Percentiles rank a stretch among this genome's conserved stretches.
These are phyloP conservation scores for Penicillium sp. DNA, from an alignment of 2,329 filamentous ascomycete species.

Conservation along the genomic window DNA sequence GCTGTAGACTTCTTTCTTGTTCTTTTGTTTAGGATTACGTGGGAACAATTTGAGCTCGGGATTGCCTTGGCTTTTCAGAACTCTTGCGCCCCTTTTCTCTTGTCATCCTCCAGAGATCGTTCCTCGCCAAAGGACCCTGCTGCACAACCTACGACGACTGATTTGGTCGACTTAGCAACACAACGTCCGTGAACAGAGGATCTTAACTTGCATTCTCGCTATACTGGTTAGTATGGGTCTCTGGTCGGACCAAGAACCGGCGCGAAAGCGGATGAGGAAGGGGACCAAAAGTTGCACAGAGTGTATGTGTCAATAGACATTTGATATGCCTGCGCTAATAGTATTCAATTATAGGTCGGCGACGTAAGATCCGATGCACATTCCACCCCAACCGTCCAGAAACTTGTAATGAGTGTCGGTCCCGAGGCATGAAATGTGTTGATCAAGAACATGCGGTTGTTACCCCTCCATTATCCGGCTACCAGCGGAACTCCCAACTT, in stretches of 20 bases:
- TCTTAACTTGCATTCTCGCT: not conserved
- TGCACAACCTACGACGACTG: not conserved
- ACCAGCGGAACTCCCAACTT: not conserved
- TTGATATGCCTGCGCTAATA: not conserved
- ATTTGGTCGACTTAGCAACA: not conserved
- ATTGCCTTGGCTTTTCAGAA: not conserved
- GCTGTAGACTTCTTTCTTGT: too few relatives aligned
- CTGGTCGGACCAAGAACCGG: slow-evolving; percentile 30
- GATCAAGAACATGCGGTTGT: slow-evolving; percentile 34
- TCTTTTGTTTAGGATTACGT: not conserved
- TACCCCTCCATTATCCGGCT: slow-evolving; percentile 1
- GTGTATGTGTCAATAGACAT: slow-evolving; percentile 25
- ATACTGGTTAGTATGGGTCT: slow-evolving; percentile 12
- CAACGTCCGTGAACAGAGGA: not conserved
- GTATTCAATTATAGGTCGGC: slow-evolving; percentile 26
- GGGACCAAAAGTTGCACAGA: slow-evolving; percentile 44
- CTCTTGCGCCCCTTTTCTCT: not conserved
- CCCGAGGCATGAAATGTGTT: slow-evolving; percentile 37
- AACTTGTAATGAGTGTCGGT: slow-evolving; percentile 41
- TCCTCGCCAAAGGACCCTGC: not conserved
- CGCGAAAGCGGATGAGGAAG: slow-evolving; percentile 44
- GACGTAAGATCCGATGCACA: slow-evolving; percentile 45
- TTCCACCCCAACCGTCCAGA: slow-evolving; percentile 31
- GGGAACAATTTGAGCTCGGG: not conserved
- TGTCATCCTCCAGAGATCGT: not conserved